Evolutionary conservation across 768 basidiomycete genomes (phyloP).

Genomic region (Tubosaeta sp.): DNA sequence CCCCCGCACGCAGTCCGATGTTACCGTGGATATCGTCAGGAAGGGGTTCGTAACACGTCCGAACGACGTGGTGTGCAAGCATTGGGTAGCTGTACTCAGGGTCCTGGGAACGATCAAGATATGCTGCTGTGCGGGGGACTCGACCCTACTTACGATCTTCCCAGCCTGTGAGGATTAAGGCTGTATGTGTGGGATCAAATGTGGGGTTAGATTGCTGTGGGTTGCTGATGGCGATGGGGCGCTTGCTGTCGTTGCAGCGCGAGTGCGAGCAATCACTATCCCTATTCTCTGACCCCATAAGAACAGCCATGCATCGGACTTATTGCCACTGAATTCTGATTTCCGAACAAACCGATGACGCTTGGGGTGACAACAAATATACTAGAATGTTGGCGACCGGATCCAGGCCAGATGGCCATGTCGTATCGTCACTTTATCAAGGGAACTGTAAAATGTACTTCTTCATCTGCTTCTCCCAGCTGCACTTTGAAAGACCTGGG

Average conservation of each 20-base stretch:
- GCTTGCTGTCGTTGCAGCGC: background rate
- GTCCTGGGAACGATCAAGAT: background rate
- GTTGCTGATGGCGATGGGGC: constrained; percentile 2
- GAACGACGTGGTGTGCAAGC: background rate
- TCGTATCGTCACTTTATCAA: constrained; percentile 28
- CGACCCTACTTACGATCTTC: background rate
- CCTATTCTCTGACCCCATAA: background rate
- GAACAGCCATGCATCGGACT: background rate
- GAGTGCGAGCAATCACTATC: constrained; percentile 11
- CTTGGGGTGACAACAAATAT: constrained; percentile 4
- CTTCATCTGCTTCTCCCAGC: constrained; percentile 61
- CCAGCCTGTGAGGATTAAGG: background rate
- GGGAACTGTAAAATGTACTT: constrained; percentile 60
- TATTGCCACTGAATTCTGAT: background rate
- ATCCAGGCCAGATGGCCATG: background rate
- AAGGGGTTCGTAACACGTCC: background rate
- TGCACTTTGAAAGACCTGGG: constrained; percentile 43
- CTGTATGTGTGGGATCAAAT: constrained; percentile 1
- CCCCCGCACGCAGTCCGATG: background rate
- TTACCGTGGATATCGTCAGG: background rate
- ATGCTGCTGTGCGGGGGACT: background rate
- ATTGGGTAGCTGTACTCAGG: background rate
- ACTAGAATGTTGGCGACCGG: constrained; percentile 2
- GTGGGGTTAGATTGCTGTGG: constrained; percentile 2
- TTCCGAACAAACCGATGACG: constrained; percentile 20